These are phyloP conservation scores for Cyberlindnera petersonii DNA, from an alignment of 805 yeast genomes.

Conservation along the genomic window DNA sequence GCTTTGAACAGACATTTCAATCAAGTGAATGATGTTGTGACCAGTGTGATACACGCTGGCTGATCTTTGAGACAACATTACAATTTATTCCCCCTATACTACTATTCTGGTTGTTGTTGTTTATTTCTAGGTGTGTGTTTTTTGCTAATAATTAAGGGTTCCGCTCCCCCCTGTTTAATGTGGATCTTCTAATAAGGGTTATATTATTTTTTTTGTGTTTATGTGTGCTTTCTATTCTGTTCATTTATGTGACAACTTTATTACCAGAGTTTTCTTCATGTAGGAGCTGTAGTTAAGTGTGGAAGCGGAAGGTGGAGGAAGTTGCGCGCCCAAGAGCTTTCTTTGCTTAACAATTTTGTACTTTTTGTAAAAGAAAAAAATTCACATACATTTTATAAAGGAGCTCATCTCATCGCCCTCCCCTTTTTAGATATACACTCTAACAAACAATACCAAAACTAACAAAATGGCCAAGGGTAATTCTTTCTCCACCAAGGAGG, in stretches of 20 bases:
- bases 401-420: constrained; percentile 5
- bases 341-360: too few relatives aligned
- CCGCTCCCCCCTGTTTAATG: too few relatives aligned
- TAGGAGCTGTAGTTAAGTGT: too few relatives aligned
- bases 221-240: too few relatives aligned
- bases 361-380: constrained; percentile 1
- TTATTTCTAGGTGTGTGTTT: not conserved
- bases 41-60: constrained; percentile 27
- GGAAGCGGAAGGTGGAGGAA: too few relatives aligned
- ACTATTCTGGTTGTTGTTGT: not conserved
- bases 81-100: not conserved
- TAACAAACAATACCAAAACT: not conserved
- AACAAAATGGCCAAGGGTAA: constrained; percentile 13
- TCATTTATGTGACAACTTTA: not conserved
- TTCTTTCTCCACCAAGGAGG: constrained; percentile 8
- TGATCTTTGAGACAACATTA: constrained; percentile 5
- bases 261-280: not conserved
- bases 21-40: constrained; percentile 40
- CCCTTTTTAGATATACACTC: not conserved
- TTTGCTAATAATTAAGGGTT: not conserved
- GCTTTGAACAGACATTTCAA: constrained; percentile 36
- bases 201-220: too few relatives aligned
- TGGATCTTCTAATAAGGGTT: too few relatives aligned
- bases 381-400: constrained; percentile 1
- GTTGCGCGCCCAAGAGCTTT: too few relatives aligned